Conservation (phyloP, 2,329 filamentous ascomycete genomes). For the Thielaviopsis ethacetica region DNA sequence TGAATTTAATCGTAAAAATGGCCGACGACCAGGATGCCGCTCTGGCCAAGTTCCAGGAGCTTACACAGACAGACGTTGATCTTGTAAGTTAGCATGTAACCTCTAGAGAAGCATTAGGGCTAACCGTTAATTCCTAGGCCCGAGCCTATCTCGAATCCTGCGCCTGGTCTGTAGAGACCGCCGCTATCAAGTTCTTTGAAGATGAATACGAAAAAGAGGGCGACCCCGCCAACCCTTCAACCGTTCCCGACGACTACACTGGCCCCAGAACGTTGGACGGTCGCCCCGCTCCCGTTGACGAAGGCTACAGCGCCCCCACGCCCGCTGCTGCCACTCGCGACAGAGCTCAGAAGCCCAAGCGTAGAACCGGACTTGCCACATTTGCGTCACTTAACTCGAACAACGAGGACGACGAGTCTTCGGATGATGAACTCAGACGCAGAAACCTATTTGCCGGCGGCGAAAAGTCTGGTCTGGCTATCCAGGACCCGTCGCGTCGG, state of each 20-base stretch:
- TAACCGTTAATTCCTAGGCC: neutral
- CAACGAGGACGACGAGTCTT: constrained; percentile 37
- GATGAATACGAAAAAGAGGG: neutral
- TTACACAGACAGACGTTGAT: neutral
- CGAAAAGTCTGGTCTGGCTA: constrained; percentile 61
- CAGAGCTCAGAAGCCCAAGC: constrained; percentile 23
- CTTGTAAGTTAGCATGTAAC: neutral
- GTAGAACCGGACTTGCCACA: constrained; percentile 45
- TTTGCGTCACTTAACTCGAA: constrained; percentile 33
- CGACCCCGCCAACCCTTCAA: constrained; percentile 8
- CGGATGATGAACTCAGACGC: constrained; percentile 34
- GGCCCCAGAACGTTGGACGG: constrained; percentile 48
- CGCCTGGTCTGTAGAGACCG: neutral
- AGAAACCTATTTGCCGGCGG: constrained; percentile 68
- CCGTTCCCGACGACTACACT: constrained; percentile 30
- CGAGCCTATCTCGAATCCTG: neutral
- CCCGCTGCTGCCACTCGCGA: neutral
- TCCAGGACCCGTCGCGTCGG: constrained; percentile 42
- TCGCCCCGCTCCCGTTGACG: constrained; percentile 34
- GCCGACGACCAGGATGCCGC: neutral
- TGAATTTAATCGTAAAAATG: neutral
- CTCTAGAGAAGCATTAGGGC: neutral
- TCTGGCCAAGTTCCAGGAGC: neutral
- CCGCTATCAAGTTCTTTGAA: neutral
- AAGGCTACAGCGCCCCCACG: neutral